phyloP scores from a whole-genome alignment of 2,329 filamentous ascomycete genomes.

The Ophiostoma novo-ulmi region DNA sequence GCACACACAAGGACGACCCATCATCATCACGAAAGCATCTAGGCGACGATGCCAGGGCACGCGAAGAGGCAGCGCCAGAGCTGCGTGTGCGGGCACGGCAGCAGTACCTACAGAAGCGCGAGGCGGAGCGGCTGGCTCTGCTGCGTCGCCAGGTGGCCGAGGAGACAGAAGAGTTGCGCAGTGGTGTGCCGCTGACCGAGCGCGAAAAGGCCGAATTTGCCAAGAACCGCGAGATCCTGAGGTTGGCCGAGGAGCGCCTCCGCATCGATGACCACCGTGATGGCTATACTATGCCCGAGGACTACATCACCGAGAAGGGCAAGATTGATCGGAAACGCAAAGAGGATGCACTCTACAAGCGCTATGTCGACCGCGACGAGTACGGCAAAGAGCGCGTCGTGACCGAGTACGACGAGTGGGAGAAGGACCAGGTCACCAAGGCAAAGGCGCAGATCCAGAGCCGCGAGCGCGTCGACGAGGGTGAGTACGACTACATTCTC shows the following conservation, averaged over 20 bases:
- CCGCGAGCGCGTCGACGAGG: slow-evolving; percentile 68
- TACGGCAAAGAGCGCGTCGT: slow-evolving; percentile 83
- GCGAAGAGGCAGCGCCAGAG: slow-evolving; percentile 70
- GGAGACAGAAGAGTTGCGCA: slow-evolving; percentile 73
- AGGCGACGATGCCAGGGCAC: slow-evolving; percentile 62
- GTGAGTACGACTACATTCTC: slow-evolving; percentile 88
- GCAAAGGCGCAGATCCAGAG: slow-evolving; percentile 79
- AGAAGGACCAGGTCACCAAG: slow-evolving; percentile 79
- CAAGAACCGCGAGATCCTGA: slow-evolving; percentile 75
- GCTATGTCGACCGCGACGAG: slow-evolving; percentile 82
- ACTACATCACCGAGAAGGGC: slow-evolving; percentile 90
- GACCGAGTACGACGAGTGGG: slow-evolving; percentile 95
- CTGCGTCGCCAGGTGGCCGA: slow-evolving; percentile 85
- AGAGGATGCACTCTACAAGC: slow-evolving; percentile 81
- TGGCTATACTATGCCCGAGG: slow-evolving; percentile 88
- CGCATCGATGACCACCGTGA: slow-evolving; percentile 87
- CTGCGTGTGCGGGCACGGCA: slow-evolving; percentile 79
- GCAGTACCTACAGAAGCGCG: slow-evolving; percentile 89
- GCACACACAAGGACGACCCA: slow-evolving; percentile 53
- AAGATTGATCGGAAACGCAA: slow-evolving; percentile 85
- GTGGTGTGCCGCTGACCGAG: slow-evolving; percentile 68
- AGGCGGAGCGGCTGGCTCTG: slow-evolving; percentile 78
- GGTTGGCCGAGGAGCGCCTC: slow-evolving; percentile 76
- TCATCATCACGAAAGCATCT: slow-evolving; percentile 57
- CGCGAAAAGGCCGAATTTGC: slow-evolving; percentile 83